phyloP scores from a whole-genome alignment of 2,329 filamentous ascomycete genomes.

The Alternaria sp. region DNA sequence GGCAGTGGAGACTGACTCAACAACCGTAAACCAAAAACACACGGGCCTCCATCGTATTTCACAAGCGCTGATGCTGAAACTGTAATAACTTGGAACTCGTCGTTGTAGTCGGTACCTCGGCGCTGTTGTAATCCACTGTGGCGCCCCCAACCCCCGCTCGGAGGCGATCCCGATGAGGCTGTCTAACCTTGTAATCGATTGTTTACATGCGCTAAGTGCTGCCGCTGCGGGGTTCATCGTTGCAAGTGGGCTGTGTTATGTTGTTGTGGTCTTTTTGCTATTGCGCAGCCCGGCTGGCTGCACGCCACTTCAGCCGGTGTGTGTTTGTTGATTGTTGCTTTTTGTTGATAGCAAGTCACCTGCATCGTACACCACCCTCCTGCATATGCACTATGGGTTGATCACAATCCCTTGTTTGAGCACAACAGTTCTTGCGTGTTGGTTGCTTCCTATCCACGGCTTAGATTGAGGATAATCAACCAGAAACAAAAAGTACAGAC shows the following conservation, averaged over 20 bases:
- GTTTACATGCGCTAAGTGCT: not conserved
- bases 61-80: not conserved
- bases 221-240: not conserved
- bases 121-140: not conserved
- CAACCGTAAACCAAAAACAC: not conserved
- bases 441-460: not conserved
- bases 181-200: not conserved
- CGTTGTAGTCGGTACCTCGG: not conserved
- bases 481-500: not conserved
- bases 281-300: not conserved
- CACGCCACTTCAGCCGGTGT: not conserved
- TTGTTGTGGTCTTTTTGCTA: not conserved
- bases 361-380: not conserved
- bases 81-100: not conserved
- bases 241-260: not conserved
- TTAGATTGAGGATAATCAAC: not conserved
- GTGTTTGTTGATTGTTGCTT: not conserved
- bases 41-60: not conserved
- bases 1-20: not conserved
- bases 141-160: not conserved
- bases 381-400: not conserved
- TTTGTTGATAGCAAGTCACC: not conserved
- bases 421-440: not conserved
- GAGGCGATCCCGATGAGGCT: not conserved
- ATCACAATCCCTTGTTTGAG: not conserved